Conservation (phyloP, 1,284 basidiomycete species). For the Phellinidium pouzarii region DNA sequence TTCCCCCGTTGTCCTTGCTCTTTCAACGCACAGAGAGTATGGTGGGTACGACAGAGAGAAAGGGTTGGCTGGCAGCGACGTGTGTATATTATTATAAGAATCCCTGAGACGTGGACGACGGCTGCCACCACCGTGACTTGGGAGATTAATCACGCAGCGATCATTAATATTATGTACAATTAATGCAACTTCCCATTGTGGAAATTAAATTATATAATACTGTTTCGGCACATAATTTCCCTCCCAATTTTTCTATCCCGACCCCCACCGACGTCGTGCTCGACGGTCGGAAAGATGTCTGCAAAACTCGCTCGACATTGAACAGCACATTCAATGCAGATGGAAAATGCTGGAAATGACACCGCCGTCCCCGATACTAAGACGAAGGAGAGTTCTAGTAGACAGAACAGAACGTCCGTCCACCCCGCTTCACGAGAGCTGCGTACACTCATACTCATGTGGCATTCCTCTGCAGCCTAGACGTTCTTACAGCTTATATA, state of each 20-base stretch:
- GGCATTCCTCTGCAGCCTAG: constrained; percentile 20
- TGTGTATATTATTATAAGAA: not conserved
- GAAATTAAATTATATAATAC: not conserved
- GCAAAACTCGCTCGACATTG: not conserved
- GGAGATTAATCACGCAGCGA: not conserved
- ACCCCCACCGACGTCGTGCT: not conserved
- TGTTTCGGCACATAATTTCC: not conserved
- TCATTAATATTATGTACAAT: no score
- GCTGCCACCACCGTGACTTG: no score
- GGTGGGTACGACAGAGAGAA: not conserved
- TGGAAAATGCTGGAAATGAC: constrained; percentile 5
- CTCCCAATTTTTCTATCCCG: not conserved
- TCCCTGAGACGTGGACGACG: no score
- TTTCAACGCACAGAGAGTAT: not conserved
- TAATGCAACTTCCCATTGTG: no score
- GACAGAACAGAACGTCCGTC: constrained; percentile 12
- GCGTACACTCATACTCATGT: not conserved
- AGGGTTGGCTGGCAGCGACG: not conserved
- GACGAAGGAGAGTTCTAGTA: not conserved
- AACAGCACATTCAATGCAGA: constrained; percentile 3
- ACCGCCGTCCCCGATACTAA: not conserved
- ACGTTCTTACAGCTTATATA: constrained; percentile 20
- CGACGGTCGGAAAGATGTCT: constrained; percentile 5
- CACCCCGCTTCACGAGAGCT: constrained; percentile 4
- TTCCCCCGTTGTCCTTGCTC: constrained; percentile 20